Conservation (phyloP, 345 rosid species). For the Populus euphratica region DNA sequence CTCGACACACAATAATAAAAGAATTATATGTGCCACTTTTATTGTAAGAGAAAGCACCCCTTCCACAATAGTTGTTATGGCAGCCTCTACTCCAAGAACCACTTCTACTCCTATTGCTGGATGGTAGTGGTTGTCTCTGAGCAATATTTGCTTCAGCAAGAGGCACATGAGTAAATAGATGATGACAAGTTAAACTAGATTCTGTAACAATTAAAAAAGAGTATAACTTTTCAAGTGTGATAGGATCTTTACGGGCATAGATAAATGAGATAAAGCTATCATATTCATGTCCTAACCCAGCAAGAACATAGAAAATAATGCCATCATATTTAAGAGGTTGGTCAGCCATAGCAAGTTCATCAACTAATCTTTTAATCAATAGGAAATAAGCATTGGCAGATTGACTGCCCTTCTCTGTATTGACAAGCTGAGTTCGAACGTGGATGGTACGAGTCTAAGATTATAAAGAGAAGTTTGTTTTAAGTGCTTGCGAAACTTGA, state of each 20-base stretch:
- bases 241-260: too few species aligned
- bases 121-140: too few species aligned
- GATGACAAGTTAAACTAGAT: not conserved
- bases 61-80: too few species aligned
- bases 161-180: not conserved
- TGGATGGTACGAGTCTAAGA: not conserved
- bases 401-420: not conserved
- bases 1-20: not conserved
- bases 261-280: not conserved
- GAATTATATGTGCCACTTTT: not conserved
- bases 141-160: too few species aligned
- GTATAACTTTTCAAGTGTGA: too few species aligned
- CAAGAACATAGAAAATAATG: too few species aligned
- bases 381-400: too few species aligned
- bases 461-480: not conserved
- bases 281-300: not conserved
- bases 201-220: not conserved
- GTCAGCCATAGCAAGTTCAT: not conserved
- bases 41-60: too few species aligned
- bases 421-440: not conserved
- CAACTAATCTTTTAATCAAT: too few species aligned
- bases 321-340: not conserved
- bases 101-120: fast-evolving
- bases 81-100: fast-evolving
- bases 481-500: not conserved